phyloP scores from a whole-genome alignment of 306 rosid species.

The Pyrus bretschneideri region DNA sequence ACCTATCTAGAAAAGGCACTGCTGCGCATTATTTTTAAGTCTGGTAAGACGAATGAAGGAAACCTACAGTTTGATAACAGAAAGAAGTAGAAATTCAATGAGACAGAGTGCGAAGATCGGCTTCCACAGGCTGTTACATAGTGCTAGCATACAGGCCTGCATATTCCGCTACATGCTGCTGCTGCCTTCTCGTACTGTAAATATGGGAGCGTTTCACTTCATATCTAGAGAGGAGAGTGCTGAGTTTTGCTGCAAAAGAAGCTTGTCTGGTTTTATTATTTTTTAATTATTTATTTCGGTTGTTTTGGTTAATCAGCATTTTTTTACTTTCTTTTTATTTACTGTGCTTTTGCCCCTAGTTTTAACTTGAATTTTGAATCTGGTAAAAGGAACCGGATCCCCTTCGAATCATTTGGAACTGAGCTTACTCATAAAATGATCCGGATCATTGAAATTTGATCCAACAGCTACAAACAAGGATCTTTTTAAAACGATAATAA shows the following conservation, averaged over 20 bases:
- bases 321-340: background rate
- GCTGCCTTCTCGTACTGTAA: conserved; percentile 48
- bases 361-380: background rate
- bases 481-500: too few species aligned
- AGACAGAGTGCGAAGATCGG: conserved; percentile 28
- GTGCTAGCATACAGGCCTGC: conserved; percentile 38
- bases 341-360: background rate
- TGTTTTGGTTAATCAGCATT: background rate
- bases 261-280: conserved; percentile 20
- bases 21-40: conserved; percentile 3
- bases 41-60: conserved; percentile 24
- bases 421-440: too few species aligned
- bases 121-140: conserved; percentile 40
- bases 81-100: conserved; percentile 32
- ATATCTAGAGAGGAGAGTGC: conserved; percentile 32
- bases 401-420: too few species aligned
- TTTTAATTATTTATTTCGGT: conserved; percentile 9
- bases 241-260: conserved; percentile 26
- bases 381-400: background rate
- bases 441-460: too few species aligned
- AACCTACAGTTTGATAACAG: conserved; percentile 36
- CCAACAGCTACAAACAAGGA: rapidly evolving
- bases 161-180: conserved; percentile 21
- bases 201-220: conserved; percentile 47
- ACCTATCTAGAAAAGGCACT: conserved; percentile 26